Evolutionary conservation across 106 monocot genomes (phyloP), one percentile per base, ranked within the genome.

Genomic region (Amphibolis antarctica): DNA sequence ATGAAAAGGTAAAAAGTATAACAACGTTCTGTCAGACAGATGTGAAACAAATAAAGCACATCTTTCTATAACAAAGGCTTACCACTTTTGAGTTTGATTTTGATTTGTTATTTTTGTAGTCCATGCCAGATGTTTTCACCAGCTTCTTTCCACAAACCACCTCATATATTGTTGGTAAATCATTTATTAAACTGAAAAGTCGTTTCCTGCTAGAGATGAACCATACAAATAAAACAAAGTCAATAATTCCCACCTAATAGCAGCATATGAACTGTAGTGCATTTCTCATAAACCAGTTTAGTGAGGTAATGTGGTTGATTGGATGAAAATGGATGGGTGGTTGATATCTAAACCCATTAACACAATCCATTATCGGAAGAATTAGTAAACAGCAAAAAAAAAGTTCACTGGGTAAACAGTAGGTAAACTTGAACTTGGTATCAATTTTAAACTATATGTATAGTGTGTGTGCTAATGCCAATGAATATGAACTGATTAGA

Each of bases 71-170:
- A n/a, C 18, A 63, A 29, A 49, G 22, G 10, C 49, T 59, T 76
- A 84, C 84, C 71, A 67, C 59, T 79, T 85, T 88, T 20, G 79
- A 69, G 71, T 74, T 88, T 55, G 88, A 63, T 62, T 85, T 88
- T 25, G 88, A 64, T 69, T 82, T 88, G 79, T 31, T 71, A 51
- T 36, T 77, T 70, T 55, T 72, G 28, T 76, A 52, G 55, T 76
- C 78, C 42, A 64, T 53, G 30, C 64, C 65, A 17, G 66, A 58
- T 36, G 83, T 62, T 66, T 63, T 79, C 27, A 55, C 68, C 65
- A 62, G 69, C 69, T 69, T 82, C 71, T 85, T 88, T 28, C 88
- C 81, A 69, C 55, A 82, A 44, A 88, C 81, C 24, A 79, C 76
- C 66, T 88, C 88, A 69, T 70, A 85, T 29, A 84, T 72, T 14